phyloP scores from a whole-genome alignment of 352 stramenopile species.

The Globisporangium camurandrum region DNA sequence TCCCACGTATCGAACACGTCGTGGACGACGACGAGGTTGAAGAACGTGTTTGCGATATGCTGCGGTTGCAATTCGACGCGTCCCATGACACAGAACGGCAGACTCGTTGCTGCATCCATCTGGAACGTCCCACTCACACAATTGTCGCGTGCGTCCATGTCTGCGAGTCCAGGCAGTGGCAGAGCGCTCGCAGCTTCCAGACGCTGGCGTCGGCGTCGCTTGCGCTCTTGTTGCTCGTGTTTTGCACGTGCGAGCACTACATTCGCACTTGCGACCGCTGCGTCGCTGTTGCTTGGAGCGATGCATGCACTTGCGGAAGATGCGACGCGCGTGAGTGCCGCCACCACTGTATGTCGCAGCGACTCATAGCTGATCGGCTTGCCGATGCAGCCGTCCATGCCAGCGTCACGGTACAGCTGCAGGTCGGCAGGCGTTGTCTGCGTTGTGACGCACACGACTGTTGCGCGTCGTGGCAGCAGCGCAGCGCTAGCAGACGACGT shows the following conservation, averaged over 20 bases:
- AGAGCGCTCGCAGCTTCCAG: conserved; percentile 36
- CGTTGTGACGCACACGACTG: conserved; percentile 69
- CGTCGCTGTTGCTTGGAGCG: no score
- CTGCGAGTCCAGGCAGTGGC: conserved; percentile 31
- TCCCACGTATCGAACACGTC: conserved; percentile 96
- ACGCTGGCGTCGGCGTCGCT: conserved; percentile 20
- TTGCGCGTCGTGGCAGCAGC: conserved; percentile 18
- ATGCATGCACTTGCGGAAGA: background rate
- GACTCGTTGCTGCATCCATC: conserved; percentile 88
- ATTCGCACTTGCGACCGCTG: conserved; percentile 23
- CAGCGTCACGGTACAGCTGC: conserved; percentile 79
- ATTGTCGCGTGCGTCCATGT: conserved; percentile 47
- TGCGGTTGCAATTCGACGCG: conserved; percentile 11
- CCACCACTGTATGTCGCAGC: conserved; percentile 70
- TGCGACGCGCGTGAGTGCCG: conserved; percentile 40
- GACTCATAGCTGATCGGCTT: conserved; percentile 67
- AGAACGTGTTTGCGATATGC: conserved; percentile 54
- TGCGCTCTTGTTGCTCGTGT: conserved; percentile 30
- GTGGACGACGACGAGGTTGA: conserved; percentile 93
- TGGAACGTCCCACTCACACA: conserved; percentile 67
- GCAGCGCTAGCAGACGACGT: background rate
- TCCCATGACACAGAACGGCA: conserved; percentile 90
- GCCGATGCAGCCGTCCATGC: conserved; percentile 89
- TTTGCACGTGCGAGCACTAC: conserved; percentile 39
- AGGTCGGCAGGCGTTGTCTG: conserved; percentile 63